A percentile compares a stretch with the other conserved stretches of the same genome.
Conservation (phyloP, 1,284 basidiomycete genomes). For the Fereydounia khargensis region DNA sequence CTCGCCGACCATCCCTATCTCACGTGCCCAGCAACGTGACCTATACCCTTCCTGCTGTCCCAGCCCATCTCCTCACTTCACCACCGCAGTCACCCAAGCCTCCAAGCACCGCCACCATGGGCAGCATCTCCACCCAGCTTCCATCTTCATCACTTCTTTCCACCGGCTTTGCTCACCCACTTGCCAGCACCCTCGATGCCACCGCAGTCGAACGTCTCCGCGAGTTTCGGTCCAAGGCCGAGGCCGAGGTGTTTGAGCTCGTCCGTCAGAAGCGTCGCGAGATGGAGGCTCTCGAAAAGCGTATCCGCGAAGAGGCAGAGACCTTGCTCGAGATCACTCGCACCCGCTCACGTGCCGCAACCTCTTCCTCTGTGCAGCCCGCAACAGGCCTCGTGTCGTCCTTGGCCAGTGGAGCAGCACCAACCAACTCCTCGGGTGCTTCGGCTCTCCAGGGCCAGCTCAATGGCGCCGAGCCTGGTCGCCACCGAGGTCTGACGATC, state of each 20-base stretch:
- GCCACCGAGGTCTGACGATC: neutral
- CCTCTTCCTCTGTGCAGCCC: no score
- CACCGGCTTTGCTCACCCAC: constrained; percentile 3
- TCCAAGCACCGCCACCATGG: constrained; percentile 3
- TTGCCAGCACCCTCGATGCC: constrained; percentile 25
- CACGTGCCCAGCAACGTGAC: no score
- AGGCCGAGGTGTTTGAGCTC: constrained; percentile 36
- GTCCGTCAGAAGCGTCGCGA: constrained; percentile 34
- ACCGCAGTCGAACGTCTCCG: constrained; percentile 32
- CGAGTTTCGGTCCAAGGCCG: constrained; percentile 29
- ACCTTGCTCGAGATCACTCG: constrained; percentile 19
- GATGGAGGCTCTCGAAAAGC: constrained; percentile 32
- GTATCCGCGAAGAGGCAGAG: constrained; percentile 29
- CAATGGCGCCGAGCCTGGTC: neutral
- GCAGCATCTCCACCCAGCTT: constrained; percentile 1
- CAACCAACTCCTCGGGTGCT: no score
- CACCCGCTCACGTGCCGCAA: no score
- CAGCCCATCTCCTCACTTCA: constrained; percentile 29
- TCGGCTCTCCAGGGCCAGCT: no score
- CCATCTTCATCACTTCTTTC: neutral
- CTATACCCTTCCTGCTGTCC: constrained; percentile 21
- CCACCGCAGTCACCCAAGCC: constrained; percentile 18
- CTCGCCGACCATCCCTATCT: no score
- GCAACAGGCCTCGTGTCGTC: no score
- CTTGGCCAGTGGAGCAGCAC: no score